Conservation (phyloP, 2,329 filamentous ascomycete species). For the Neurospora sp. region DNA sequence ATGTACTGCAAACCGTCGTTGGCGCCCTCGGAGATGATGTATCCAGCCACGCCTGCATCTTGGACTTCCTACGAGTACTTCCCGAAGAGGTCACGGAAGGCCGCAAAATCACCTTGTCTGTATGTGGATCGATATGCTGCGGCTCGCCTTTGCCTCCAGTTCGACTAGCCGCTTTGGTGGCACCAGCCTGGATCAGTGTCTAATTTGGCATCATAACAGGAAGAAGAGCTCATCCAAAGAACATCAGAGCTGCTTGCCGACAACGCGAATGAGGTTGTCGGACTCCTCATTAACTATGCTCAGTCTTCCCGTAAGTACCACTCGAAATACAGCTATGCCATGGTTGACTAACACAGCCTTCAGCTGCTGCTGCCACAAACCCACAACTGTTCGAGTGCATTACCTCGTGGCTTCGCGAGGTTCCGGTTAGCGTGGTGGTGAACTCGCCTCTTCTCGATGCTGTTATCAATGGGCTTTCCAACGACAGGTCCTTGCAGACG, state of each 20-base stretch:
- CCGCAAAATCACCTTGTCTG: conserved; percentile 97
- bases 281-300: conserved; percentile 79
- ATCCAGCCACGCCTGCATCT: conserved; percentile 72
- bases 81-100: conserved; percentile 99
- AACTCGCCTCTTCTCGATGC: conserved; percentile 76
- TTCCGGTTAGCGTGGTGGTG: conserved; percentile 74
- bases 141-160: conserved; percentile 28
- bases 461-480: conserved; percentile 66
- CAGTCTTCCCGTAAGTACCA: conserved; percentile 70
- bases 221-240: conserved; percentile 84
- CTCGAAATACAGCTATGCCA: background rate
- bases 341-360: conserved; percentile 14
- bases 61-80: conserved; percentile 93
- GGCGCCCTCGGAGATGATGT: conserved; percentile 66
- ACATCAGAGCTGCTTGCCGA: conserved; percentile 84
- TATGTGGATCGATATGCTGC: conserved; percentile 64
- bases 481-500: conserved; percentile 71
- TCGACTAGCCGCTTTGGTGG: conserved; percentile 25
- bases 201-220: conserved; percentile 52
- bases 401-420: conserved; percentile 91
- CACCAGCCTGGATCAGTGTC: conserved; percentile 30
- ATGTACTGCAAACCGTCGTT: conserved; percentile 77
- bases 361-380: conserved; percentile 70
- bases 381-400: conserved; percentile 91
- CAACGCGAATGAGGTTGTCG: conserved; percentile 80